Evolutionary conservation across 306 rosid species (phyloP).

Genomic region (Cucumis melo): DNA sequence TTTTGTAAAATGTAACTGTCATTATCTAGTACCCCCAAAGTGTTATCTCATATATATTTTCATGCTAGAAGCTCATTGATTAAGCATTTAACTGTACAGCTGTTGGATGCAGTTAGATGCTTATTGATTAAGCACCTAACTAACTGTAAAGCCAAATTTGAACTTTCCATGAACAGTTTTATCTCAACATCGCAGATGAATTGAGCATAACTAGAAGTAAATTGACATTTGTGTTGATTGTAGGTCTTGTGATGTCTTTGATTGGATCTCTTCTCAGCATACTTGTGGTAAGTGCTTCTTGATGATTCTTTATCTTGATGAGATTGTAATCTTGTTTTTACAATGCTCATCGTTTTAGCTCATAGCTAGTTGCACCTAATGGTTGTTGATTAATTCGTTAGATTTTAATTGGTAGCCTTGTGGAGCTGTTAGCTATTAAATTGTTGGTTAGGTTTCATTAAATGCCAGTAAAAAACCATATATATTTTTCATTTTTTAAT

Average conservation of each 20-base stretch:
- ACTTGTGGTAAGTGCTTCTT: constrained; percentile 29
- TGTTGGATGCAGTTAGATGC: not conserved
- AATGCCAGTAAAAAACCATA: not conserved
- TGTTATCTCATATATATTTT: not conserved
- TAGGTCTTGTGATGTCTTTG: constrained; percentile 66
- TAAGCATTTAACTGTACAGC: not conserved
- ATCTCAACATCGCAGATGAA: not conserved
- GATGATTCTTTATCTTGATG: not conserved
- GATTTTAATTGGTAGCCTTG: not conserved
- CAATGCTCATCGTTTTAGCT: not conserved
- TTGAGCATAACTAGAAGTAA: not conserved
- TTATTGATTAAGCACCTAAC: not conserved
- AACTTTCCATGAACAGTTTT: not conserved
- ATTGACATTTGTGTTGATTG: constrained; percentile 3
- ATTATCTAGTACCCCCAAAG: not conserved
- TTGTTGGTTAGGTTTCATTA: not conserved
- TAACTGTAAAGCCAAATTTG: not conserved
- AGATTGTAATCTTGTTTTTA: not conserved
- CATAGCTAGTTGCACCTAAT: not conserved
- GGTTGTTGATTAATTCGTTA: not conserved
- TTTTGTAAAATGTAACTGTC: not conserved
- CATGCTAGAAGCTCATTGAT: not conserved
- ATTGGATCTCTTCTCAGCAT: constrained; percentile 47
- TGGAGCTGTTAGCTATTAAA: not conserved
- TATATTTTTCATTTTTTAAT: too few species aligned